Percentiles rank a stretch among this genome's conserved stretches.
Conservation (phyloP, 768 basidiomycete species). For the Collybiopsis luxurians region DNA sequence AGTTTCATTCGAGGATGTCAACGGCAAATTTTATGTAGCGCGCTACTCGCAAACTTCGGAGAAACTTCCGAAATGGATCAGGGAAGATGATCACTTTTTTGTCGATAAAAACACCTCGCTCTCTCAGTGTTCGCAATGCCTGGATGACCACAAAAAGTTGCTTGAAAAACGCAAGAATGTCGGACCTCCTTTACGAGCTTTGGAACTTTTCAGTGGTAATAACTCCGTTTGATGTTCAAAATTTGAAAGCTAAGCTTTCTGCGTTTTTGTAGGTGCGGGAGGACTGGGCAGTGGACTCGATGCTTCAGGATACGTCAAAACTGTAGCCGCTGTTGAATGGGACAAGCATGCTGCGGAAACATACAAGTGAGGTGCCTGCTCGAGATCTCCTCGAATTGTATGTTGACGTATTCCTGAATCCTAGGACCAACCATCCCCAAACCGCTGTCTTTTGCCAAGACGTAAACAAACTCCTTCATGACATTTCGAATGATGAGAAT, state of each 20-base stretch:
- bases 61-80: conserved; percentile 44
- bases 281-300: conserved; percentile 70
- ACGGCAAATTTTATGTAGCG: conserved; percentile 54
- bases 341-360: conserved; percentile 62
- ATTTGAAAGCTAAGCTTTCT: too few species aligned
- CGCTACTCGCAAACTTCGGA: conserved; percentile 23
- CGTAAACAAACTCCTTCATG: conserved; percentile 48
- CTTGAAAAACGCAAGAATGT: conserved; percentile 28
- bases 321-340: conserved; percentile 68
- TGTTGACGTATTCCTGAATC: background rate
- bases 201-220: conserved; percentile 72
- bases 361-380: conserved; percentile 43
- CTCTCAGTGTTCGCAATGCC: background rate
- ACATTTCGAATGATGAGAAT: background rate
- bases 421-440: conserved; percentile 62
- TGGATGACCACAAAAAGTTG: conserved; percentile 23
- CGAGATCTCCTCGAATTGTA: background rate
- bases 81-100: conserved; percentile 59
- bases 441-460: conserved; percentile 65
- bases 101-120: conserved; percentile 29
- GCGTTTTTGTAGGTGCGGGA: conserved; percentile 54
- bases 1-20: conserved; percentile 37
- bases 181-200: conserved; percentile 47
- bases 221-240: too few species aligned
- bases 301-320: conserved; percentile 58